Percentiles rank a stretch among this genome's conserved stretches.
These are phyloP conservation scores for Boletus reticulatus DNA, from an alignment of 768 basidiomycete species.

Conservation along the genomic window DNA sequence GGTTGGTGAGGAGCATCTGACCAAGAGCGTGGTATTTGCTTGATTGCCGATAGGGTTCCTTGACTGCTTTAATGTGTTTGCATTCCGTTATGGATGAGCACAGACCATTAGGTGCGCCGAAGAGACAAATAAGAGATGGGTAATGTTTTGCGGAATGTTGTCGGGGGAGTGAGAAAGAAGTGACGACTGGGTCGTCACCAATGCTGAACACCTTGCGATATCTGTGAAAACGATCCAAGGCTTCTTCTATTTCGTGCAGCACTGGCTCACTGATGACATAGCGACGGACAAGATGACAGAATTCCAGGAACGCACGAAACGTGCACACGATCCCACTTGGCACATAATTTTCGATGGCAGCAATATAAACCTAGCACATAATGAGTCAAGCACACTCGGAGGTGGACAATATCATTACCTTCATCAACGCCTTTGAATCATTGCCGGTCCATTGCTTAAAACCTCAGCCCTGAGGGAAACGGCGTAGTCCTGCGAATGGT, in stretches of 20 bases:
- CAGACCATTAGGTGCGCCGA: conserved; percentile 35
- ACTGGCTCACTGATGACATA: not conserved
- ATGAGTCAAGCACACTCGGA: not conserved
- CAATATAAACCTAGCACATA: not conserved
- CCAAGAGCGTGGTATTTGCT: conserved; percentile 21
- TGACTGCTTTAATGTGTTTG: conserved; percentile 37
- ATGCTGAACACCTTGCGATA: not conserved
- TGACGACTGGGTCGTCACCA: not conserved
- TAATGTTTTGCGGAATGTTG: conserved; percentile 37
- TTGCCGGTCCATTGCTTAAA: conserved; percentile 1
- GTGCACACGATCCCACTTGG: not conserved
- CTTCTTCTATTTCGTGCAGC: not conserved
- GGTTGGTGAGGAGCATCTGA: conserved; percentile 10
- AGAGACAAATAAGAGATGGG: conserved; percentile 19
- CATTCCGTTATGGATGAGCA: conserved; percentile 37
- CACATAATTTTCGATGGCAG: too few species aligned
- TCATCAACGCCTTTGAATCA: conserved; percentile 4
- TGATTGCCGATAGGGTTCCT: conserved; percentile 32
- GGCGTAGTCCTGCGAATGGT: not conserved
- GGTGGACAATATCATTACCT: not conserved
- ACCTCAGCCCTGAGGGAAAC: not conserved
- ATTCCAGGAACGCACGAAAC: not conserved
- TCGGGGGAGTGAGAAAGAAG: conserved; percentile 24
- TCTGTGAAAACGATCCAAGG: not conserved
- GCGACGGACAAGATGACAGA: not conserved